These are phyloP conservation scores for Aquilaria sinensis DNA, from an alignment of 345 rosid species.

Conservation along the genomic window DNA sequence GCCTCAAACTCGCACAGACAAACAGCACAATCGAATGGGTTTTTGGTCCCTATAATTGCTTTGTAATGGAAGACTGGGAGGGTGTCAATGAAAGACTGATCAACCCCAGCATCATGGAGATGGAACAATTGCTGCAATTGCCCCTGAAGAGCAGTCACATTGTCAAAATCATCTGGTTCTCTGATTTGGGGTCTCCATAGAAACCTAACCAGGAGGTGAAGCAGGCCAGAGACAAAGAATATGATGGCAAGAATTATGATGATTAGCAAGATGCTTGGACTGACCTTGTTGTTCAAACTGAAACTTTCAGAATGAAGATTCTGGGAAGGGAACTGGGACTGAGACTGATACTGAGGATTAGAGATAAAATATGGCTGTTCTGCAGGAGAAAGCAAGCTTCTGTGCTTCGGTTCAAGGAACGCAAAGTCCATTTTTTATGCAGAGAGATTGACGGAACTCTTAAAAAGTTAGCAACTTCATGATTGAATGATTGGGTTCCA, in stretches of 20 bases:
- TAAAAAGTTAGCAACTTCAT: slow-evolving; percentile 25
- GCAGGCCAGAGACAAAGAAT: slow-evolving; percentile 86
- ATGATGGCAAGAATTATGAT: slow-evolving; percentile 83
- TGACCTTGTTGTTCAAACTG: slow-evolving; percentile 57
- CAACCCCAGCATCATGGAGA: slow-evolving; percentile 93
- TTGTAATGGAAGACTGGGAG: slow-evolving; percentile 88
- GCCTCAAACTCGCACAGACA: slow-evolving; percentile 91
- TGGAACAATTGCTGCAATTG: slow-evolving; percentile 94
- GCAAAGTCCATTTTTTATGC: slow-evolving; percentile 32
- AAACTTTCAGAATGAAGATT: slow-evolving; percentile 29
- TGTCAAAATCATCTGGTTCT: slow-evolving; percentile 57
- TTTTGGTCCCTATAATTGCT: slow-evolving; percentile 65
- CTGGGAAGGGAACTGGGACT: slow-evolving; percentile 17
- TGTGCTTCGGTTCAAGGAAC: slow-evolving; percentile 24
- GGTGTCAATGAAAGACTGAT: slow-evolving; percentile 92
- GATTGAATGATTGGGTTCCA: slow-evolving; percentile 14
- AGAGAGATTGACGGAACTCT: slow-evolving; percentile 10
- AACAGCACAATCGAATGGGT: slow-evolving; percentile 96
- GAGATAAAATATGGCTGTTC: slow-evolving; percentile 17
- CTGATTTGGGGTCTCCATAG: slow-evolving; percentile 58
- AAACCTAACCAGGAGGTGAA: slow-evolving; percentile 79
- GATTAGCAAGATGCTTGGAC: slow-evolving; percentile 70
- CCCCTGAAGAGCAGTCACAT: slow-evolving; percentile 87
- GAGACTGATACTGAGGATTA: slow-evolving; percentile 23
- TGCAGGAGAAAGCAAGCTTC: slow-evolving; percentile 25